phyloP scores from a whole-genome alignment of 164 flowering plant species.

The Tetrastigma voinierianum region DNA sequence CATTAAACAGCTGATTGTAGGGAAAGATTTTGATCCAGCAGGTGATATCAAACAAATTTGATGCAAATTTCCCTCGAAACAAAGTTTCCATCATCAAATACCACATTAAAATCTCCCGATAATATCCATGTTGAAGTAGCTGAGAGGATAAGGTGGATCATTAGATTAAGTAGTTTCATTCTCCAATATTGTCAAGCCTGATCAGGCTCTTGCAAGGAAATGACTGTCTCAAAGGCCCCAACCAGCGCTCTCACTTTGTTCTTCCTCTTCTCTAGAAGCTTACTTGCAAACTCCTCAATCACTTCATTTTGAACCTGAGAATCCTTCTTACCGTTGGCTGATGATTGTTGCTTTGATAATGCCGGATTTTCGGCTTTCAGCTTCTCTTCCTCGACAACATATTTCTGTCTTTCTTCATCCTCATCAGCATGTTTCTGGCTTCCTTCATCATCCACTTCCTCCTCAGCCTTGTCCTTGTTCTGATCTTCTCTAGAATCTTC shows the following conservation, averaged over 20 bases:
- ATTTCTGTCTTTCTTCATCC: not conserved
- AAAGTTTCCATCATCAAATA: too few relatives aligned
- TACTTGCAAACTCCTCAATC: slow-evolving; percentile 62
- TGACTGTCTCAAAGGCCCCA: slow-evolving; percentile 24
- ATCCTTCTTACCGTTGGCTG: slow-evolving; percentile 38
- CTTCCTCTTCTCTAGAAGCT: slow-evolving; percentile 54
- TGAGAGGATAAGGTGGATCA: too few relatives aligned
- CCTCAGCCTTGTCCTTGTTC: slow-evolving; percentile 5
- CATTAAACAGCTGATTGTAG: too few relatives aligned
- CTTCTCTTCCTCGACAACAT: slow-evolving; percentile 11
- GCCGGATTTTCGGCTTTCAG: slow-evolving; percentile 12
- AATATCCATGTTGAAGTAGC: too few relatives aligned
- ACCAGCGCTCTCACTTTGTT: slow-evolving; percentile 63
- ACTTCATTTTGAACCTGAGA: slow-evolving; percentile 46
- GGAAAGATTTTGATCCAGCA: too few relatives aligned
- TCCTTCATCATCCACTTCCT: slow-evolving; percentile 10
- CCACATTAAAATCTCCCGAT: too few relatives aligned
- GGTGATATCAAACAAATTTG: too few relatives aligned
- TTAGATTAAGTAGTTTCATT: too few relatives aligned
- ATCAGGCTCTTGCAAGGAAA: too few relatives aligned
- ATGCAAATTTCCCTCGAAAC: too few relatives aligned
- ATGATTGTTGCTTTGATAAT: slow-evolving; percentile 22
- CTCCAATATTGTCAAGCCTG: too few relatives aligned
- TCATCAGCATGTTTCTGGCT: slow-evolving; percentile 10
- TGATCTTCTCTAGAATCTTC: slow-evolving; percentile 4